Evolutionary conservation across 2,329 filamentous ascomycete genomes (phyloP).

Genomic region (Colletotrichum karsti): DNA sequence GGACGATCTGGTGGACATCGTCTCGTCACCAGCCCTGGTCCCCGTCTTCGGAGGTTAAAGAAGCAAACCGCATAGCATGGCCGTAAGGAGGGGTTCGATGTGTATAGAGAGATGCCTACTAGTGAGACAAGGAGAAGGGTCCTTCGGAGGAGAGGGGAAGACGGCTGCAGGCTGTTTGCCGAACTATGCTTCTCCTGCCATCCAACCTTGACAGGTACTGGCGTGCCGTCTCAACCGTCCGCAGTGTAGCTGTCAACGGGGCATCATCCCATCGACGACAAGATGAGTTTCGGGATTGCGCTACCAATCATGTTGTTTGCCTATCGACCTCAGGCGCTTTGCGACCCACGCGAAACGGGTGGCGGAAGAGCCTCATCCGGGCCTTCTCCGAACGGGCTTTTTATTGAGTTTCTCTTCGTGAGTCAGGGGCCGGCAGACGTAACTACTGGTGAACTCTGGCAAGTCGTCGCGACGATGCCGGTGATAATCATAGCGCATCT

Average conservation of each 20-base stretch:
- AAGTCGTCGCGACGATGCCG: slow-evolving; percentile 12
- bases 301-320: slow-evolving; percentile 2
- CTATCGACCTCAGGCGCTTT: not conserved
- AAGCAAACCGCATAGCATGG: not conserved
- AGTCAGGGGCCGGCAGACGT: not conserved
- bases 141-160: not conserved
- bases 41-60: not conserved
- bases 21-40: slow-evolving; percentile 13
- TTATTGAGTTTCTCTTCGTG: not conserved
- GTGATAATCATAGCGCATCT: slow-evolving; percentile 2
- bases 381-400: not conserved
- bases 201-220: slow-evolving; percentile 17
- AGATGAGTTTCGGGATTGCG: slow-evolving; percentile 2
- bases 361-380: slow-evolving; percentile 10
- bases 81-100: not conserved
- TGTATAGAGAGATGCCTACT: not conserved
- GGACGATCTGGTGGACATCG: not conserved
- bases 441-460: not conserved
- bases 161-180: not conserved
- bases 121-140: not conserved
- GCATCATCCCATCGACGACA: slow-evolving; percentile 15
- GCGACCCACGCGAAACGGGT: slow-evolving; percentile 14
- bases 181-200: slow-evolving; percentile 12
- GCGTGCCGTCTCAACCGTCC: slow-evolving; percentile 3
- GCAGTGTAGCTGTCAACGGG: slow-evolving; percentile 3